A percentile compares a stretch with the other conserved stretches of the same genome.
phyloP scores from a whole-genome alignment of 2,329 filamentous ascomycete genomes.

The Emmonsiellopsis sp. region DNA sequence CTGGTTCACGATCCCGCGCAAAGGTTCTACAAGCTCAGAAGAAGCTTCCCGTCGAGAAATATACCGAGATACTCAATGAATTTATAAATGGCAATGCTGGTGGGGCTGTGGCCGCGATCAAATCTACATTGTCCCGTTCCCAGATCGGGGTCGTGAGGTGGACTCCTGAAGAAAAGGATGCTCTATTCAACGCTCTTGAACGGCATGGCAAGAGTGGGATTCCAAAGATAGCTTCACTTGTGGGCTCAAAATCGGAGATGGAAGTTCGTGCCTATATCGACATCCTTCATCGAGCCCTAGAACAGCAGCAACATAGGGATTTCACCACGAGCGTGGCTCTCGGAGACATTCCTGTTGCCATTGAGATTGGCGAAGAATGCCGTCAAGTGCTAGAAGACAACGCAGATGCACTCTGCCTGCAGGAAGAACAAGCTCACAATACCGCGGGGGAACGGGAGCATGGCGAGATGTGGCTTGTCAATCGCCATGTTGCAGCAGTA shows the following conservation, averaged over 20 bases:
- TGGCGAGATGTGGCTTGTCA: slow-evolving; percentile 60
- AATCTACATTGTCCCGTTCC: slow-evolving; percentile 29
- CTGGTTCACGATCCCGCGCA: slow-evolving; percentile 6
- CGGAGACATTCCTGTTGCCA: slow-evolving; percentile 59
- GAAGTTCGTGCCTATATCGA: slow-evolving; percentile 65
- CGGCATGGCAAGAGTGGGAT: slow-evolving; percentile 57
- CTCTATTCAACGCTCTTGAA: slow-evolving; percentile 58
- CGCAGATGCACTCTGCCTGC: slow-evolving; percentile 56
- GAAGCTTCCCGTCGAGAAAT: slow-evolving; percentile 41
- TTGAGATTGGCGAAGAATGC: slow-evolving; percentile 61
- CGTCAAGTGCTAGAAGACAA: slow-evolving; percentile 57
- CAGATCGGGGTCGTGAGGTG: slow-evolving; percentile 65
- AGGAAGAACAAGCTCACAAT: slow-evolving; percentile 57
- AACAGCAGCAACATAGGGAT: slow-evolving; percentile 31
- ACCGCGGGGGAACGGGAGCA: slow-evolving; percentile 51
- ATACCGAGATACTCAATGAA: slow-evolving; percentile 45
- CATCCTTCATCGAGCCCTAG: slow-evolving; percentile 47
- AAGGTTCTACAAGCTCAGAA: slow-evolving; percentile 20
- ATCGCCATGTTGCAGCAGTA: slow-evolving; percentile 20
- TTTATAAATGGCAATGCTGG: slow-evolving; percentile 40
- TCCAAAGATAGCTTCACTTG: slow-evolving; percentile 50
- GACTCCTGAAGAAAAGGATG: slow-evolving; percentile 60
- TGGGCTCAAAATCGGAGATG: slow-evolving; percentile 63
- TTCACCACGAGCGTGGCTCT: slow-evolving; percentile 34
- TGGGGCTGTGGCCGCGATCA: slow-evolving; percentile 4